phyloP scores from a whole-genome alignment of 2,329 filamentous ascomycete genomes.

The Biscogniauxia sp. region DNA sequence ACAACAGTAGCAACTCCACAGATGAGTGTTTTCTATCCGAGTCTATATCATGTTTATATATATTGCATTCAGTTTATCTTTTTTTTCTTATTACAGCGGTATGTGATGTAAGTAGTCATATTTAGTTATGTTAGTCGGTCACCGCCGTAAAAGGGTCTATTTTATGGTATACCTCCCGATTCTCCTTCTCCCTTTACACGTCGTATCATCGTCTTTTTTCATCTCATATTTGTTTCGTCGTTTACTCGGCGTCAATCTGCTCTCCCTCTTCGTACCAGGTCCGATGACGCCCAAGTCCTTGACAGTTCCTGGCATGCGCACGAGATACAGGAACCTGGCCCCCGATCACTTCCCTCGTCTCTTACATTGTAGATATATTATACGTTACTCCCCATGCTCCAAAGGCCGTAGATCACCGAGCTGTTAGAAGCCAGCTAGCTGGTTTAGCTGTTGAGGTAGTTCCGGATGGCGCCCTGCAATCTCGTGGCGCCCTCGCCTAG shows the following conservation, averaged over 20 bases:
- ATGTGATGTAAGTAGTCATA: too few species aligned
- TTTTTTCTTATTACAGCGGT: too few species aligned
- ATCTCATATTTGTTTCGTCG: not conserved
- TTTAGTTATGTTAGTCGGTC: too few species aligned
- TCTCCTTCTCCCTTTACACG: not conserved
- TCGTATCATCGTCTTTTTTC: not conserved
- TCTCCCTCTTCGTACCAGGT: not conserved
- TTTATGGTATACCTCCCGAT: too few species aligned
- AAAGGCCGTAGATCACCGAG: not conserved
- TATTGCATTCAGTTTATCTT: too few species aligned
- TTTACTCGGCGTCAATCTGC: not conserved
- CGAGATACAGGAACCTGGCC: not conserved
- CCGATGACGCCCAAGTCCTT: not conserved
- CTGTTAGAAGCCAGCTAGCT: not conserved
- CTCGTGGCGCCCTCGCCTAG: conserved; percentile 82
- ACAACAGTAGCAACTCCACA: too few species aligned
- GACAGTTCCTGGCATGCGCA: not conserved
- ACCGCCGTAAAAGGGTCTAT: too few species aligned
- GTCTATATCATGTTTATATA: too few species aligned
- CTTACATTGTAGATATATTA: not conserved
- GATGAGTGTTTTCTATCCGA: too few species aligned
- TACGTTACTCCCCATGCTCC: not conserved
- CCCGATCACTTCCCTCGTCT: not conserved
- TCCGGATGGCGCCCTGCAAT: conserved; percentile 73
- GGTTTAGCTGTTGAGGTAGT: conserved; percentile 59